Evolutionary conservation across 176 grass and related monocot genomes (phyloP).

Genomic region (Musa itinerans): DNA sequence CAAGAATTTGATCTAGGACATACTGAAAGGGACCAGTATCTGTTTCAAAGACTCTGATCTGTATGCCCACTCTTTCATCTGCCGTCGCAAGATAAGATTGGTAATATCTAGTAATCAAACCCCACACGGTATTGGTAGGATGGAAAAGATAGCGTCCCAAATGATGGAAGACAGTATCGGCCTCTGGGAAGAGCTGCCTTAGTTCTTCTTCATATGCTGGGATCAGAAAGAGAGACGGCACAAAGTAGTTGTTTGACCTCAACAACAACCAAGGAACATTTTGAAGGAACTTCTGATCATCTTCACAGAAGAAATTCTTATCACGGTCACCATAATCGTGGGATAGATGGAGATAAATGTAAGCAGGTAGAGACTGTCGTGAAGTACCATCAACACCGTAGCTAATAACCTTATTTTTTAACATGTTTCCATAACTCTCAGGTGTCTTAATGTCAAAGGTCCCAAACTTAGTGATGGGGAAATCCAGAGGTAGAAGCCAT

Average conservation of each 20-base stretch:
- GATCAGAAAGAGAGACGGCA: slow-evolving; percentile 51
- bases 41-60: slow-evolving; percentile 71
- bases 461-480: slow-evolving; percentile 19
- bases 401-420: slow-evolving; percentile 22
- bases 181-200: slow-evolving; percentile 57
- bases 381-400: neutral
- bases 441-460: slow-evolving; percentile 8
- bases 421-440: slow-evolving; percentile 56
- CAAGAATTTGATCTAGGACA: slow-evolving; percentile 83
- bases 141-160: slow-evolving; percentile 67
- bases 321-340: slow-evolving; percentile 30
- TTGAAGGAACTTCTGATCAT: slow-evolving; percentile 35
- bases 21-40: slow-evolving; percentile 49
- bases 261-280: slow-evolving; percentile 62
- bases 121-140: slow-evolving; percentile 57
- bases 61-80: slow-evolving; percentile 70
- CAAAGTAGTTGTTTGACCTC: slow-evolving; percentile 63
- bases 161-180: slow-evolving; percentile 61
- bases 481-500: slow-evolving; percentile 54
- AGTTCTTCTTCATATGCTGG: slow-evolving; percentile 61
- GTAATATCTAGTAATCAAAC: slow-evolving; percentile 43
- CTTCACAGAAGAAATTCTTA: slow-evolving; percentile 71
- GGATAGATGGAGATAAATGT: slow-evolving; percentile 58
- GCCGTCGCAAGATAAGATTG: slow-evolving; percentile 47
- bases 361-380: slow-evolving; percentile 10